These are phyloP conservation scores for Metarhizium brunneum DNA, from an alignment of 2,329 filamentous ascomycete species.

Conservation along the genomic window DNA sequence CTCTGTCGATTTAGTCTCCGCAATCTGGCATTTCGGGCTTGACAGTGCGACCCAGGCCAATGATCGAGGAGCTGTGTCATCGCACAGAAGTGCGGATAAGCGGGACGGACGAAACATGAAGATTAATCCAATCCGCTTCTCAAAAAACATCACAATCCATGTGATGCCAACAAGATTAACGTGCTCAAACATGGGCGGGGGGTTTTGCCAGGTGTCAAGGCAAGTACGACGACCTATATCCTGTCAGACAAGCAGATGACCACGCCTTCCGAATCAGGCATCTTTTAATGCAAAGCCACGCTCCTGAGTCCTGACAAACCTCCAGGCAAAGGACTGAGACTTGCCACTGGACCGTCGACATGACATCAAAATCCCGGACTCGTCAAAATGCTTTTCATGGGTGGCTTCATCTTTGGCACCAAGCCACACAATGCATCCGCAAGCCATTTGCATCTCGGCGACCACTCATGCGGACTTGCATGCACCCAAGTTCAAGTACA, in stretches of 20 bases:
- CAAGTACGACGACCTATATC: not conserved
- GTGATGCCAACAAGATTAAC: not conserved
- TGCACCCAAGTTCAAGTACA: too few relatives aligned
- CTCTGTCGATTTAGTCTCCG: not conserved
- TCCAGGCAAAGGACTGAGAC: not conserved
- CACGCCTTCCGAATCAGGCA: not conserved
- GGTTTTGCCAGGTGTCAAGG: not conserved
- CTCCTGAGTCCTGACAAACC: not conserved
- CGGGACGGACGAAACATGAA: not conserved
- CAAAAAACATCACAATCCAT: not conserved
- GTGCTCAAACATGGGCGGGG: not conserved
- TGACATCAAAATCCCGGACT: too few relatives aligned
- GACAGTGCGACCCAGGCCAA: not conserved
- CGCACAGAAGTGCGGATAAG: not conserved
- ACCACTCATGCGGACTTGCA: too few relatives aligned
- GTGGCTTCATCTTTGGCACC: not conserved
- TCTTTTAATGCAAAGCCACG: not conserved
- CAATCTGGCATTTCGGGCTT: not conserved
- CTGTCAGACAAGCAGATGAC: not conserved
- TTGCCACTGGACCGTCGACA: too few relatives aligned
- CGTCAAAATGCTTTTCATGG: too few relatives aligned
- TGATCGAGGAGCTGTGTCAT: not conserved
- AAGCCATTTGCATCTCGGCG: too few relatives aligned
- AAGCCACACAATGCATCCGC: too few relatives aligned
- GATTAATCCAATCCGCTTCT: not conserved